phyloP scores from a whole-genome alignment of 116 monocot species.

The Iris pallida region DNA sequence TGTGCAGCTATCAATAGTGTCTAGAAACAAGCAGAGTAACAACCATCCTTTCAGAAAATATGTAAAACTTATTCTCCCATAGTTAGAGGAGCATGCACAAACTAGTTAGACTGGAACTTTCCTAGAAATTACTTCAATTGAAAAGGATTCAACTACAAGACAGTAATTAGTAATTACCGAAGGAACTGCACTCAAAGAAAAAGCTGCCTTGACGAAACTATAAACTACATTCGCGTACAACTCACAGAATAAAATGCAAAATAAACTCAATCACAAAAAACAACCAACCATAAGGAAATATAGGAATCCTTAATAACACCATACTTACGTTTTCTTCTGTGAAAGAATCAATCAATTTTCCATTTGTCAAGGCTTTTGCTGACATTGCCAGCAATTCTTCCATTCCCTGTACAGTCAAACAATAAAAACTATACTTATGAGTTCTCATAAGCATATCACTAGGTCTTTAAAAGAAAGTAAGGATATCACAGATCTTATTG shows the following conservation, averaged over 20 bases:
- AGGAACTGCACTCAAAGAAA: no score
- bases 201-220: no score
- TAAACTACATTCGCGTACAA: no score
- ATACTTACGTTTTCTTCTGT: slow-evolving; percentile 6
- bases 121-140: no score
- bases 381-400: slow-evolving; percentile 54
- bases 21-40: background rate
- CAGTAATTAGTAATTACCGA: no score
- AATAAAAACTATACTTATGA: slow-evolving; percentile 7
- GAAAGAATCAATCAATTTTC: slow-evolving; percentile 18
- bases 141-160: no score
- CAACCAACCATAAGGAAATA: background rate
- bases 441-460: background rate
- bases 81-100: no score
- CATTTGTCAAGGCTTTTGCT: slow-evolving; percentile 23
- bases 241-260: no score
- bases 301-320: slow-evolving; percentile 1
- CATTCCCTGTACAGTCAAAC: slow-evolving; percentile 46
- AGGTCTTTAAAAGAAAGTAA: no score
- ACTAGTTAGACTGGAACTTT: no score
- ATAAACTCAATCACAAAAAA: background rate
- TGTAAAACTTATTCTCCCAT: background rate
- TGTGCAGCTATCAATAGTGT: no score
- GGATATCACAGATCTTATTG: no score
- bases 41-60: background rate